Percentiles rank a stretch among this genome's conserved stretches.
Conservation (phyloP, 192 early-diverging fungal species). For the Backusella australiensis region DNA sequence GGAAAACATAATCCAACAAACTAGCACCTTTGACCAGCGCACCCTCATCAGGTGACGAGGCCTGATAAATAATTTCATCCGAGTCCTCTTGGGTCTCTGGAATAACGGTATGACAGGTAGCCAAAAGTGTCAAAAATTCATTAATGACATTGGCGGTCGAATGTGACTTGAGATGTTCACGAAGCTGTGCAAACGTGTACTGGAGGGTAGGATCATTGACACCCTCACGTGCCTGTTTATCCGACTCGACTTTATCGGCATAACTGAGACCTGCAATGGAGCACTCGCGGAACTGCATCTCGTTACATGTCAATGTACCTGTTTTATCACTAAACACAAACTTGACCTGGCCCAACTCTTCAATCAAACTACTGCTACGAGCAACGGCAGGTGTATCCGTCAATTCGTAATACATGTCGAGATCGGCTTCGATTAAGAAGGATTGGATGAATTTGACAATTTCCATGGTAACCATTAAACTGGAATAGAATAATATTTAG, state of each 20-base stretch:
- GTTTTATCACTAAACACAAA: conserved; percentile 58
- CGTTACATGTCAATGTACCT: conserved; percentile 28
- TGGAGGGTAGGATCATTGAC: conserved; percentile 58
- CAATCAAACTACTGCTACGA: conserved; percentile 88
- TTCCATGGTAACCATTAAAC: conserved; percentile 98
- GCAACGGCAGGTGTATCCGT: conserved; percentile 94
- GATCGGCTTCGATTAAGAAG: conserved; percentile 84
- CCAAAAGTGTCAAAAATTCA: conserved; percentile 90
- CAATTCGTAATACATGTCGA: conserved; percentile 95
- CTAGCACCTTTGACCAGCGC: conserved; percentile 86
- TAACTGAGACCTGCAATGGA: conserved; percentile 93
- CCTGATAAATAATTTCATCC: conserved; percentile 86
- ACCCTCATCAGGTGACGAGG: conserved; percentile 95
- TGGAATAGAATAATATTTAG: conserved; percentile 28
- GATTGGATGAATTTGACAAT: conserved; percentile 93
- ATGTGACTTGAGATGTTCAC: conserved; percentile 59
- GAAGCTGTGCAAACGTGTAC: conserved; percentile 61
- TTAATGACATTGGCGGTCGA: conserved; percentile 67
- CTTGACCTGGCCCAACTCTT: conserved; percentile 92
- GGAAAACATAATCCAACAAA: conserved; percentile 62
- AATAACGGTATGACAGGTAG: conserved; percentile 98
- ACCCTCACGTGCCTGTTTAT: conserved; percentile 79
- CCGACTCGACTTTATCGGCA: conserved; percentile 85
- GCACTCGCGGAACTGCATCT: conserved; percentile 85
- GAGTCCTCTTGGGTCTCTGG: conserved; percentile 70